Conservation (phyloP, 495 filamentous ascomycete species). For the Hyaloscypha bicolor region DNA sequence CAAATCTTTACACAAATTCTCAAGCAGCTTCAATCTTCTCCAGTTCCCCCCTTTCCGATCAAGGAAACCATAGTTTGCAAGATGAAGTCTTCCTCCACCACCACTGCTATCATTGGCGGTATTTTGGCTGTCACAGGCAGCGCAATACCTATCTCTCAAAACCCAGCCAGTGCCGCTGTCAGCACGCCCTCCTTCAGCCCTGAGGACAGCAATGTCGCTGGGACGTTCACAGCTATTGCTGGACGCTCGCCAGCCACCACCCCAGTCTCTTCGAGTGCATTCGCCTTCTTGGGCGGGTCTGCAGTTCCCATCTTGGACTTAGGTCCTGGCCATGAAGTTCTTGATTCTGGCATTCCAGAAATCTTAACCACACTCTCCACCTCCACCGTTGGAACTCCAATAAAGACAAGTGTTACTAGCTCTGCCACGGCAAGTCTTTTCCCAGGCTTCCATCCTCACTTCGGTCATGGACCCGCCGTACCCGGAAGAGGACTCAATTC, state of each 20-base stretch:
- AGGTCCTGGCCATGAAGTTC: conserved; percentile 1
- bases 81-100: conserved; percentile 5
- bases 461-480: conserved; percentile 3
- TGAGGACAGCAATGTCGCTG: not conserved
- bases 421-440: not conserved
- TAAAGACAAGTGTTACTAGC: not conserved
- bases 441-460: not conserved
- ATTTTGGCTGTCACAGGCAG: not conserved
- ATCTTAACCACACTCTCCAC: not conserved
- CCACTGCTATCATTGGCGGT: not conserved
- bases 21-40: not conserved
- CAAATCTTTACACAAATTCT: not conserved
- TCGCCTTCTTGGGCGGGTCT: not conserved
- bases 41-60: not conserved
- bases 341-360: not conserved
- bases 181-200: not conserved
- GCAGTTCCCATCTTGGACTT: not conserved
- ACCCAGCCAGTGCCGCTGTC: not conserved
- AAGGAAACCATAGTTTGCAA: not conserved
- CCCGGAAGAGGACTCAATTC: not conserved
- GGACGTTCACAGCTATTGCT: not conserved
- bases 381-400: not conserved
- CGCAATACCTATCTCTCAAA: not conserved
- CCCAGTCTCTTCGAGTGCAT: not conserved
- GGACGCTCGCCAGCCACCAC: not conserved